These are phyloP conservation scores for Paraleonurus japonicus DNA, from an alignment of 257 asterid species.

Conservation along the genomic window DNA sequence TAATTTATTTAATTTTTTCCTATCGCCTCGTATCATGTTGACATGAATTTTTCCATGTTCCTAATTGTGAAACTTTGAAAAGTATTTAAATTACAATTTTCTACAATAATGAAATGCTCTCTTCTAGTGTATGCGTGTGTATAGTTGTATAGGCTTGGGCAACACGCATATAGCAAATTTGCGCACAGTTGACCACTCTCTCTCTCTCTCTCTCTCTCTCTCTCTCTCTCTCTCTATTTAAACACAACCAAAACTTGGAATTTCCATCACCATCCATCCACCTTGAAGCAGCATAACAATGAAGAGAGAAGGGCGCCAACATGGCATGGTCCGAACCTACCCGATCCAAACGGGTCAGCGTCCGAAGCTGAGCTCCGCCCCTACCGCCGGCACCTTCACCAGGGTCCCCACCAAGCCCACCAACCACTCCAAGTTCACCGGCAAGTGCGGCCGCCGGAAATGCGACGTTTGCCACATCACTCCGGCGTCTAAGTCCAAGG, in stretches of 20 bases:
- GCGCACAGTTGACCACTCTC: constrained; percentile 35
- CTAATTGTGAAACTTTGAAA: no score
- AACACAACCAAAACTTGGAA: not conserved
- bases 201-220: not conserved
- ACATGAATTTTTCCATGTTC: no score
- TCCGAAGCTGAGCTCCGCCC: constrained; percentile 40
- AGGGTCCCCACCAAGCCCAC: constrained; percentile 65
- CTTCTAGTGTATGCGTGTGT: no score
- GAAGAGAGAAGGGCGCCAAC: constrained; percentile 84
- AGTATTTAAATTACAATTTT: no score
- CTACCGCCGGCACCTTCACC: constrained; percentile 69
- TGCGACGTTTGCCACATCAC: constrained; percentile 52
- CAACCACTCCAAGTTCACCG: constrained; percentile 86
- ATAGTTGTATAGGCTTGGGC: constrained; percentile 29
- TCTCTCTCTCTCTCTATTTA: constrained; percentile 19
- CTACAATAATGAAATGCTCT: no score
- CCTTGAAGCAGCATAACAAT: constrained; percentile 31
- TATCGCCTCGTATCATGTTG: no score
- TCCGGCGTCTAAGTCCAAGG: constrained; percentile 61
- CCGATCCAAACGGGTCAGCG: constrained; percentile 41
- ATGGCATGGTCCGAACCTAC: constrained; percentile 66
- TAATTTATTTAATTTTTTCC: no score
- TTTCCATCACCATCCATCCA: constrained; percentile 10
- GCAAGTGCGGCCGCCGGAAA: constrained; percentile 61
- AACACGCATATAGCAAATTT: constrained; percentile 35